Percentiles rank a stretch among this genome's conserved stretches.
These are phyloP conservation scores for Coelastrella sp. DNA, from an alignment of 139 green algal species.

Conservation along the genomic window DNA sequence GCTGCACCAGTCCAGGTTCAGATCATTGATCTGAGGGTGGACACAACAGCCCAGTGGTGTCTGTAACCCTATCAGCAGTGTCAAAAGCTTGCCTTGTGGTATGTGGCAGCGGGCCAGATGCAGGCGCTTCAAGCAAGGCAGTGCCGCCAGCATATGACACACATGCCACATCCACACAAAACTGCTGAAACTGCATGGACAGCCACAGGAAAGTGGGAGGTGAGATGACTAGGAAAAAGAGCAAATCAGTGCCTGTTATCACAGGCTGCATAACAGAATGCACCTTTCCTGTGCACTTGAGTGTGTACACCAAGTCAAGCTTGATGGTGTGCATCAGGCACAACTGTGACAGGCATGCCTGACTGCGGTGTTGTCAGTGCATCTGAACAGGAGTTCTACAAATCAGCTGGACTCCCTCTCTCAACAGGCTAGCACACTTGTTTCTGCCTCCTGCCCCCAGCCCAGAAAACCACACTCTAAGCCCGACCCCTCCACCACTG, in stretches of 20 bases:
- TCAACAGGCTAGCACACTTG: no score
- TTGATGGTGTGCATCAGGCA: no score
- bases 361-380: no score
- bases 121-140: not conserved
- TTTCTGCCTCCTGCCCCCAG: no score
- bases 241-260: not conserved
- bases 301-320: no score
- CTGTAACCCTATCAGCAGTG: slow-evolving; percentile 8
- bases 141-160: not conserved
- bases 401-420: no score
- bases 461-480: no score
- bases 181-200: not conserved
- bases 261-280: not conserved
- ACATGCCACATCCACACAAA: not conserved
- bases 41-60: not conserved
- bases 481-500: no score
- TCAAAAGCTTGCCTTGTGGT: not conserved
- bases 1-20: not conserved
- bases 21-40: not conserved
- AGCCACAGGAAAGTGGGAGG: not conserved
- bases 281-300: not conserved
- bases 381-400: no score
- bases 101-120: slow-evolving; percentile 25
- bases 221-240: not conserved
- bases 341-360: no score